Evolutionary conservation across 257 asterid genomes (phyloP).

Genomic region (Jaltomata sinuosa): DNA sequence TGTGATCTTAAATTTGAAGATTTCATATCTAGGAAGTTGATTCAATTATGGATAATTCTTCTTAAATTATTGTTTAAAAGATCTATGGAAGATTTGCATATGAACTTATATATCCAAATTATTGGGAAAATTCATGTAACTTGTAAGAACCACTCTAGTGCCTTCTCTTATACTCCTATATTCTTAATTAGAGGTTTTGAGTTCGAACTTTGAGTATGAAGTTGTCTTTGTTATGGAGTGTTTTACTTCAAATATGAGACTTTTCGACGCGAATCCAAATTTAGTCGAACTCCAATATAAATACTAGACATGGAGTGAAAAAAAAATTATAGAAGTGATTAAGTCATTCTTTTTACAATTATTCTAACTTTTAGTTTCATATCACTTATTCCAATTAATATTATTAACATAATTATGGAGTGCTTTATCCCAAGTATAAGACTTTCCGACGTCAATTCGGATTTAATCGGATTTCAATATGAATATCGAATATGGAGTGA

Average conservation of each 20-base stretch:
- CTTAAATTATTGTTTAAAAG: not conserved
- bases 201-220: not conserved
- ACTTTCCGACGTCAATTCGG: fast-evolving
- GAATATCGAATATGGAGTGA: not conserved
- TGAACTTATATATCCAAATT: not conserved
- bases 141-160: not conserved
- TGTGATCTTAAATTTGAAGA: not conserved
- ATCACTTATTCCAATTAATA: too few relatives aligned
- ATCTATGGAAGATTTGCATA: not conserved
- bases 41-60: not conserved
- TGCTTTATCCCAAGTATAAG: not conserved
- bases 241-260: not conserved
- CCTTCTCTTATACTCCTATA: not conserved
- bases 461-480: fast-evolving
- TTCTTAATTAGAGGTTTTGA: not conserved
- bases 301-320: not conserved
- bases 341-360: not conserved
- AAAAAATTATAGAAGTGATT: not conserved
- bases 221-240: not conserved
- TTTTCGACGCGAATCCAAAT: fast-evolving
- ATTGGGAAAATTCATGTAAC: not conserved
- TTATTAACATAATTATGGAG: too few relatives aligned
- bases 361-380: too few relatives aligned
- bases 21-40: not conserved
- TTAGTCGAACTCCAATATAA: fast-evolving